A percentile compares a stretch with the other conserved stretches of the same genome.
phyloP scores from a whole-genome alignment of 2,329 filamentous ascomycete species.

The Claviceps citrina region DNA sequence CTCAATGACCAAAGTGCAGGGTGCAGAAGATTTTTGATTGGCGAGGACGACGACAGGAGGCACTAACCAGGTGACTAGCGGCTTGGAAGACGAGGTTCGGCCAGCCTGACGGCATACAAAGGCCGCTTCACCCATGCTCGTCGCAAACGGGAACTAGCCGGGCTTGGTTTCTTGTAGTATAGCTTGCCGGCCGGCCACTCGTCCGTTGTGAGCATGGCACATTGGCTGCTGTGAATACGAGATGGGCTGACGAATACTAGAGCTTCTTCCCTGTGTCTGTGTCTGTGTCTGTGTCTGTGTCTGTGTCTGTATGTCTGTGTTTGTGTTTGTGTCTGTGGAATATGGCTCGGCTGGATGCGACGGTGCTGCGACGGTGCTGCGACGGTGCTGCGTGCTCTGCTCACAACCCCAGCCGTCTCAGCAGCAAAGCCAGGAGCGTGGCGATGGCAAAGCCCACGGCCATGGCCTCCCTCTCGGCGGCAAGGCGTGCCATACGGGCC shows the following conservation, averaged over 20 bases:
- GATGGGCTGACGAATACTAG: too few species aligned
- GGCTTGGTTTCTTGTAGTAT: too few species aligned
- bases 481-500: constrained; percentile 13
- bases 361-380: not conserved
- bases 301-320: too few species aligned
- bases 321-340: too few species aligned
- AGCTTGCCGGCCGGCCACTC: not conserved
- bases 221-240: not conserved
- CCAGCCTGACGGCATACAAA: not conserved
- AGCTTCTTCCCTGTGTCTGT: too few species aligned
- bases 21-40: not conserved
- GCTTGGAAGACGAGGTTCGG: not conserved
- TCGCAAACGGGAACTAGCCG: not conserved
- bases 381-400: not conserved
- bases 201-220: not conserved
- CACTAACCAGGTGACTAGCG: not conserved
- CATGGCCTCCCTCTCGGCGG: constrained; percentile 18
- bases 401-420: not conserved
- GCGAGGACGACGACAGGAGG: not conserved
- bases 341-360: too few species aligned
- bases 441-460: constrained; percentile 9
- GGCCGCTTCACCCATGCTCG: not conserved
- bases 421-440: not conserved
- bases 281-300: too few species aligned
- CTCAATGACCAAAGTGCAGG: not conserved